A percentile compares a stretch with the other conserved stretches of the same genome.
phyloP scores from a whole-genome alignment of 768 basidiomycete species.

The Trichaptum fuscoviolaceum region DNA sequence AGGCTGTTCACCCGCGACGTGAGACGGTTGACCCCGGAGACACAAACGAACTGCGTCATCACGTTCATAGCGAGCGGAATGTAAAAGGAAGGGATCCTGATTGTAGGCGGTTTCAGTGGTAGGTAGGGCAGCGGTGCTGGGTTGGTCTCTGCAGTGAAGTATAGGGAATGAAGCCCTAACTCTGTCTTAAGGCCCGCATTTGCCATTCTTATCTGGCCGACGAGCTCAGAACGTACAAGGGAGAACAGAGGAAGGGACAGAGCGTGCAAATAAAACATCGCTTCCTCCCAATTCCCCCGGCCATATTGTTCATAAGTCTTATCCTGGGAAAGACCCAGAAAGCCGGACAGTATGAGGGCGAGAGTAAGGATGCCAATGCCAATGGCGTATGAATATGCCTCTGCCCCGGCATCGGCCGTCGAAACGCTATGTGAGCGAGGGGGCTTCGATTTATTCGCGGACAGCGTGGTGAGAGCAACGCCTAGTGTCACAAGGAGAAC shows the following conservation, averaged over 20 bases:
- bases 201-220: constrained; percentile 38
- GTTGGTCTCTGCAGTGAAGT: constrained; percentile 9
- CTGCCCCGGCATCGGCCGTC: not conserved
- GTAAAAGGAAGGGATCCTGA: constrained; percentile 55
- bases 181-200: constrained; percentile 32
- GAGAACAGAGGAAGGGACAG: constrained; percentile 75
- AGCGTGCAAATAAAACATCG: constrained; percentile 87
- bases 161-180: constrained; percentile 11
- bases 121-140: constrained; percentile 24
- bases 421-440: constrained; percentile 9
- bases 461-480: constrained; percentile 75
- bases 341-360: constrained; percentile 75
- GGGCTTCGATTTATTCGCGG: constrained; percentile 45
- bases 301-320: constrained; percentile 58
- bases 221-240: constrained; percentile 50
- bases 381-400: constrained; percentile 39
- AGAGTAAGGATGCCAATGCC: constrained; percentile 72
- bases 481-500: constrained; percentile 80
- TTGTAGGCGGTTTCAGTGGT: constrained; percentile 19
- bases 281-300: constrained; percentile 68
- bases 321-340: constrained; percentile 84
- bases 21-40: constrained; percentile 81
- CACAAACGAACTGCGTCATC: constrained; percentile 78
- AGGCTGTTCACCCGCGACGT: constrained; percentile 71
- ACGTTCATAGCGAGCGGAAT: constrained; percentile 71